phyloP scores from a whole-genome alignment of 768 basidiomycete genomes.

The Lactarius deliciosus region DNA sequence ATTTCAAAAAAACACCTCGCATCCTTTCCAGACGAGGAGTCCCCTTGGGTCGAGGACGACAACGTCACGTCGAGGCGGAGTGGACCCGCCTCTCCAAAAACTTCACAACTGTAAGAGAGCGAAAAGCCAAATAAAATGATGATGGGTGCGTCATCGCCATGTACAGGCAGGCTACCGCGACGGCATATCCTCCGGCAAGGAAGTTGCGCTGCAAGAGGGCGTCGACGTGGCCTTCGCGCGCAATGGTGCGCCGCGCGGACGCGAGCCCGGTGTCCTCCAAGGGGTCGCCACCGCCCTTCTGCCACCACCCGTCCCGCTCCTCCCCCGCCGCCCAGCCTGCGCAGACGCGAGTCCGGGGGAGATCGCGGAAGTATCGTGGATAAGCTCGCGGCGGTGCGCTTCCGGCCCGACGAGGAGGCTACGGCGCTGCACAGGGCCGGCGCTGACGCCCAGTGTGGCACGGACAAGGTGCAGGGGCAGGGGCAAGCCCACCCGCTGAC shows the following conservation, averaged over 20 bases:
- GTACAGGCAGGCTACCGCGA: constrained; percentile 90
- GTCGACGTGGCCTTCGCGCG: constrained; percentile 84
- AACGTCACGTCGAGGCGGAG: constrained; percentile 40
- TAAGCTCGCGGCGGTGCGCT: constrained; percentile 57
- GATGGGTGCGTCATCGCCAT: background rate
- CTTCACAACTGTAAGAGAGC: constrained; percentile 48
- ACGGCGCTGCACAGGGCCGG: constrained; percentile 30
- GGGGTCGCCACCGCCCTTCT: constrained; percentile 52
- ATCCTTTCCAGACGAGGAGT: background rate
- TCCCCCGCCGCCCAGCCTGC: background rate
- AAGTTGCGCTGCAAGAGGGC: constrained; percentile 80
- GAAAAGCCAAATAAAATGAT: background rate
- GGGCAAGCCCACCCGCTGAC: background rate
- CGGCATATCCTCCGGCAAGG: constrained; percentile 91
- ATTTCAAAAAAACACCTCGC: background rate
- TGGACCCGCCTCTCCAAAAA: constrained; percentile 67
- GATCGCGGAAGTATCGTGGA: no score
- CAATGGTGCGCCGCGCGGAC: constrained; percentile 71
- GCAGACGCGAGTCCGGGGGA: constrained; percentile 38
- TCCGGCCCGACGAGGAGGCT: constrained; percentile 72
- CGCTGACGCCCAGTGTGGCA: no score
- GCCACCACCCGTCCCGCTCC: constrained; percentile 26
- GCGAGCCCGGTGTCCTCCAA: constrained; percentile 73
- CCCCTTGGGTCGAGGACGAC: background rate
- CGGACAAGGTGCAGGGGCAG: background rate